These are phyloP conservation scores for Selaginella tamariscina DNA, from an alignment of 75 land plant genomes.

Conservation along the genomic window DNA sequence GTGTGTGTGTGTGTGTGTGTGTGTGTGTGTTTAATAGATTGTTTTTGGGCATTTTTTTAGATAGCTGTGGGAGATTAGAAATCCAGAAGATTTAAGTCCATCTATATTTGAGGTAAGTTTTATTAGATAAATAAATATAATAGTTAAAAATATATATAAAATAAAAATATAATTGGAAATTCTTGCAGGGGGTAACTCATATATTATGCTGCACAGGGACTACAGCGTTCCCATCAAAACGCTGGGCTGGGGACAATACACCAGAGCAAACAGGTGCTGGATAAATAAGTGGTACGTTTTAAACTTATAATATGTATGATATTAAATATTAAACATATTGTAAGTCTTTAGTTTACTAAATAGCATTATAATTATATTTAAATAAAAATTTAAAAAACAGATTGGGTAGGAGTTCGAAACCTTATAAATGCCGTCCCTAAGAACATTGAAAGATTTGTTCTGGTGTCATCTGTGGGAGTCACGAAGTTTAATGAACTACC, in stretches of 20 bases:
- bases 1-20: neutral
- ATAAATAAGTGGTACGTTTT: neutral
- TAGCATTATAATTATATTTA: too few relatives aligned
- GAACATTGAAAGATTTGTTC: constrained; percentile 54
- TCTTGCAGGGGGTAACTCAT: constrained; percentile 88
- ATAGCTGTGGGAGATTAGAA: constrained; percentile 79
- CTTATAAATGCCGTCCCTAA: constrained; percentile 53
- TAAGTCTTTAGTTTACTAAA: too few relatives aligned
- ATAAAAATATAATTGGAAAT: neutral
- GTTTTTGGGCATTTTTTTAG: too few relatives aligned
- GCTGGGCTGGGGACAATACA: constrained; percentile 93
- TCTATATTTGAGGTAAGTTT: constrained; percentile 56
- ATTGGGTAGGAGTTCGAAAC: constrained; percentile 90
- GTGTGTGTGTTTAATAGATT: constrained; percentile 31
- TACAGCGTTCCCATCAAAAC: constrained; percentile 89
- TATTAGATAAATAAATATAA: neutral
- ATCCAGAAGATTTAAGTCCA: constrained; percentile 45
- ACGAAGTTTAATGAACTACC: constrained; percentile 80
- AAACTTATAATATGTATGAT: neutral
- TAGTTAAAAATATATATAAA: neutral
- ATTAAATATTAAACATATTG: too few relatives aligned
- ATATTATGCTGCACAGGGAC: constrained; percentile 98
- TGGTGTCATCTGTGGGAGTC: constrained; percentile 93
- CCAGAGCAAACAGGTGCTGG: constrained; percentile 80
- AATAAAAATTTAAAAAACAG: constrained; percentile 32